Evolutionary conservation across 768 basidiomycete genomes (phyloP).

Genomic region (Ramaria sp.): DNA sequence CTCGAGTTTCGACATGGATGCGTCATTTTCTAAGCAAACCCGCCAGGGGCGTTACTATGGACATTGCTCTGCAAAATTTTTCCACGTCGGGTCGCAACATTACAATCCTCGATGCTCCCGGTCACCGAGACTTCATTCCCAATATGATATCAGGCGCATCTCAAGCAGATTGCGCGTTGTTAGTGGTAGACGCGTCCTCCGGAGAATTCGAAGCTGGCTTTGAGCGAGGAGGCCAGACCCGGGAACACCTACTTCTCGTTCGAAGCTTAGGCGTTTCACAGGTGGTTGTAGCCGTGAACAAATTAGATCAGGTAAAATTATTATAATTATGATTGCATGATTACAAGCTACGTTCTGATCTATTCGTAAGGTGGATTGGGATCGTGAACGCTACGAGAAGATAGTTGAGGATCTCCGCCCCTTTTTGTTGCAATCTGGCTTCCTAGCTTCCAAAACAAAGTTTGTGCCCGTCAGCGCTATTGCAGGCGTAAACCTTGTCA

Average conservation of each 20-base stretch:
- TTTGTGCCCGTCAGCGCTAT: constrained; percentile 90
- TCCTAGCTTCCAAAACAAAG: constrained; percentile 61
- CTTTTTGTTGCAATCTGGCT: constrained; percentile 86
- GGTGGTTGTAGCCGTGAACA: constrained; percentile 89
- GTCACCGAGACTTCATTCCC: constrained; percentile 95
- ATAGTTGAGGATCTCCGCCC: constrained; percentile 64
- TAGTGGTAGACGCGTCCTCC: constrained; percentile 81
- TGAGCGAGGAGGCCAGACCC: constrained; percentile 86
- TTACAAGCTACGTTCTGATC: background rate
- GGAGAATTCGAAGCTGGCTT: constrained; percentile 98
- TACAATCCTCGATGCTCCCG: constrained; percentile 94
- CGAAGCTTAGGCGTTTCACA: constrained; percentile 88
- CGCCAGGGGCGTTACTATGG: constrained; percentile 92
- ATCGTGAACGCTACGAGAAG: constrained; percentile 71
- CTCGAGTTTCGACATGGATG: background rate
- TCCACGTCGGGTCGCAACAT: constrained; percentile 66
- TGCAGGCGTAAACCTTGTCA: constrained; percentile 74
- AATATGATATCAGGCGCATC: constrained; percentile 99
- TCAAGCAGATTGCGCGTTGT: constrained; percentile 89
- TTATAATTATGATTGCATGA: background rate
- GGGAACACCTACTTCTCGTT: constrained; percentile 88
- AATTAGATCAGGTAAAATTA: constrained; percentile 68
- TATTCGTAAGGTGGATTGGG: constrained; percentile 70
- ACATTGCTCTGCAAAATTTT: constrained; percentile 78
- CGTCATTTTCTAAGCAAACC: constrained; percentile 1